Evolutionary conservation across 345 rosid species (phyloP), one percentile per base, ranked within the genome.

Genomic region (Linum lewisii): DNA sequence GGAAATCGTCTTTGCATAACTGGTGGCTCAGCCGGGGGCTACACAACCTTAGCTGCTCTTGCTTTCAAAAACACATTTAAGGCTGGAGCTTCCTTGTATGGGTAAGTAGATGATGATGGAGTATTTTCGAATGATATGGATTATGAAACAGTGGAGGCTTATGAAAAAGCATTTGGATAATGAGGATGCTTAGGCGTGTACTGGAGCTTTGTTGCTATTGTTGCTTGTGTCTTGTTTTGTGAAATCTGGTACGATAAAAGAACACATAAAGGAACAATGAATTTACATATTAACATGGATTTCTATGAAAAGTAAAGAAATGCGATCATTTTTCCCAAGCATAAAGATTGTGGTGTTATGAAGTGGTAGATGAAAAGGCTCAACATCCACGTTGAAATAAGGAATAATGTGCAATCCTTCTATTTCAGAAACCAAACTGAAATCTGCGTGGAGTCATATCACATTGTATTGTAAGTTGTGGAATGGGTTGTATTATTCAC

Each of bases 21-120:
- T 55, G 99, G 99, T 62, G 95, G 92, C 64, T 93, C 99, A 62
- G 99, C 99, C 54, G 97, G 99, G 61, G 97, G 99, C 38, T 93
- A 89, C 67, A 93, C 95, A 34, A 87, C 95, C 55, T 85, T 89
- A 71, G 99, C 99, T 53, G 73, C 99, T 58, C 88, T 93, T 62
- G 95, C 97, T 21, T 93, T 87, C 68, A 85, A 72, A 75, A 82
- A 93, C 60, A 81, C 79, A 16, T 93, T 93, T 70, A 85, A 87
- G 66, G 95, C 95, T 68, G 99, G 97, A 63, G 91, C 99, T 29
- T 93, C 99, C 57, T 76, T 89, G 66, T 85, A 70, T 69, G 97
- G 24, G 97, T 91, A 72, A 86, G 90, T 83, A 57, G 57, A 14
- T 11, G 15, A 66, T 45, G 18, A 58, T 15, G 7, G 23, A 36